A percentile compares a stretch with the other conserved stretches of the same genome.
Evolutionary conservation across 2,329 filamentous ascomycete genomes (phyloP).

Genomic region (Pseudocercospora eumusae): DNA sequence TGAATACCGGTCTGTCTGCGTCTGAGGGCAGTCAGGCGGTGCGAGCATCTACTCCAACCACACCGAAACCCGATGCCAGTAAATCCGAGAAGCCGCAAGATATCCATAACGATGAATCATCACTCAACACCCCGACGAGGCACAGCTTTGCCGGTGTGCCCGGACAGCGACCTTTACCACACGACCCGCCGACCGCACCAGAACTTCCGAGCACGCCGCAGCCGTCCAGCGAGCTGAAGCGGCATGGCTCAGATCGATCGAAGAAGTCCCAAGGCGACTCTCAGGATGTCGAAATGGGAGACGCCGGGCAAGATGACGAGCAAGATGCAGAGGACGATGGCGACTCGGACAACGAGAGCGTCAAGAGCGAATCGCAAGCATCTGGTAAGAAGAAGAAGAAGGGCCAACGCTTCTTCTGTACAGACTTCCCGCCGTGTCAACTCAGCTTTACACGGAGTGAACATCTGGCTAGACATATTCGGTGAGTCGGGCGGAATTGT

Average conservation of each 20-base stretch:
- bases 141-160: conserved; percentile 51
- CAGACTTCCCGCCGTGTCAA: conserved; percentile 88
- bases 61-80: conserved; percentile 51
- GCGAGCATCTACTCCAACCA: conserved; percentile 54
- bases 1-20: conserved; percentile 31
- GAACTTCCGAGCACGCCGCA: conserved; percentile 18
- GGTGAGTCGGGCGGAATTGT: conserved; percentile 57
- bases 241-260: conserved; percentile 63
- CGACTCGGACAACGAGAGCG: conserved; percentile 52
- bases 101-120: conserved; percentile 42
- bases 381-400: conserved; percentile 98
- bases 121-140: conserved; percentile 65
- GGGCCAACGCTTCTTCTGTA: conserved; percentile 93
- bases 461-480: conserved; percentile 90
- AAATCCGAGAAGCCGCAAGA: conserved; percentile 44
- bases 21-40: conserved; percentile 49
- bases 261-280: conserved; percentile 65
- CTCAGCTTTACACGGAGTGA: conserved; percentile 95
- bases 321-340: conserved; percentile 68
- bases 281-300: conserved; percentile 71
- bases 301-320: conserved; percentile 68
- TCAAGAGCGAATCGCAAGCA: conserved; percentile 62
- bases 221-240: conserved; percentile 44
- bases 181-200: conserved; percentile 30
- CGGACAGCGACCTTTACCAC: conserved; percentile 50